phyloP scores from a whole-genome alignment of 768 basidiomycete species.

The Mycena venus region DNA sequence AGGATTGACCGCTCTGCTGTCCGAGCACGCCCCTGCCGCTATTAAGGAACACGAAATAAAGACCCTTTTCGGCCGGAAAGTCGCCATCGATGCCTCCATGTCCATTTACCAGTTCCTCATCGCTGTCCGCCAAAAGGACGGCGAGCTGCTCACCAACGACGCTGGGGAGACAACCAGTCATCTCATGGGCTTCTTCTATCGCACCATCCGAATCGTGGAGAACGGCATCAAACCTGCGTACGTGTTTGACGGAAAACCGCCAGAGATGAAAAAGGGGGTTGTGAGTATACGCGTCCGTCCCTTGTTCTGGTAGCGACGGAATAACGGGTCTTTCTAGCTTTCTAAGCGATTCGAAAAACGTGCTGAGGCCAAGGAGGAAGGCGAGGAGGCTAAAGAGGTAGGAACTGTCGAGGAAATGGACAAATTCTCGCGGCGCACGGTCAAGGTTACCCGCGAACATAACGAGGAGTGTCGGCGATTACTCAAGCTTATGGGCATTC shows the following conservation, averaged over 20 bases:
- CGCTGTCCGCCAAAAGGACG: slow-evolving; percentile 95
- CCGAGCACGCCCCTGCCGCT: slow-evolving; percentile 89
- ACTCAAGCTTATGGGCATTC: slow-evolving; percentile 96
- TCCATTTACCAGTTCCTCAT: slow-evolving; percentile 98
- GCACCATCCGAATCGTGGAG: slow-evolving; percentile 97
- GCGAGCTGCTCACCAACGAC: slow-evolving; percentile 97
- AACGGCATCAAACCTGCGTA: slow-evolving; percentile 99
- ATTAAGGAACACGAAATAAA: slow-evolving; percentile 97
- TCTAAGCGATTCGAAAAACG: slow-evolving; percentile 94
- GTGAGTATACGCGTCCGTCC: slow-evolving; percentile 64
- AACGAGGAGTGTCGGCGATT: slow-evolving; percentile 95
- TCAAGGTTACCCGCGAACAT: slow-evolving; percentile 95
- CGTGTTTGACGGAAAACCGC: slow-evolving; percentile 98
- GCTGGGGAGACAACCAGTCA: slow-evolving; percentile 98
- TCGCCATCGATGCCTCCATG: slow-evolving; percentile 99
- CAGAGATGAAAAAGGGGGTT: slow-evolving; percentile 96
- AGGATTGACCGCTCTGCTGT: slow-evolving; percentile 90
- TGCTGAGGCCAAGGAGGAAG: slow-evolving; percentile 94
- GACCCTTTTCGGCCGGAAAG: slow-evolving; percentile 97
- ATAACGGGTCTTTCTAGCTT: slow-evolving; percentile 66
- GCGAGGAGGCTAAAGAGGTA: slow-evolving; percentile 96
- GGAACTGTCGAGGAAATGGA: slow-evolving; percentile 96
- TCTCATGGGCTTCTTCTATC: slow-evolving; percentile 98
- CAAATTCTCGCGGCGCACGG: slow-evolving; percentile 88
- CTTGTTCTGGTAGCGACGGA: not conserved